Percentiles rank a stretch among this genome's conserved stretches.
phyloP scores from a whole-genome alignment of 768 basidiomycete species.

The Agaricus blazei region DNA sequence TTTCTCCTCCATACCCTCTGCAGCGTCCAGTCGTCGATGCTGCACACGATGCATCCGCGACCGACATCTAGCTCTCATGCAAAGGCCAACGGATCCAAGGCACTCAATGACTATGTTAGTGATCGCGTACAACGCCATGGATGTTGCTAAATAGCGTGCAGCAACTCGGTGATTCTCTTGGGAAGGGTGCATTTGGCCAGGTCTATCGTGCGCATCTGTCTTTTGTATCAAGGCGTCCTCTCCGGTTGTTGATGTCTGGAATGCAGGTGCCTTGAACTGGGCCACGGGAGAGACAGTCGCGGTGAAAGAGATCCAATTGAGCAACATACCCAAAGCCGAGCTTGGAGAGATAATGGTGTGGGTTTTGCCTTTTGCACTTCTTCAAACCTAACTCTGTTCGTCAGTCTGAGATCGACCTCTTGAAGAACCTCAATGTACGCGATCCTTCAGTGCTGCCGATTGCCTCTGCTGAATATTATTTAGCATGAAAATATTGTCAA shows the following conservation, averaged over 20 bases:
- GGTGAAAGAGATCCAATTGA: slow-evolving; percentile 94
- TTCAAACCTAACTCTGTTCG: slow-evolving; percentile 16
- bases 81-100: slow-evolving; percentile 40
- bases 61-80: slow-evolving; percentile 30
- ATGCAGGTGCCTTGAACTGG: slow-evolving; percentile 82
- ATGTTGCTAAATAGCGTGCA: slow-evolving; percentile 23
- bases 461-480: neutral
- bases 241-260: slow-evolving; percentile 1
- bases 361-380: slow-evolving; percentile 11
- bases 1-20: slow-evolving; percentile 1
- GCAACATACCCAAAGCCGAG: slow-evolving; percentile 90
- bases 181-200: slow-evolving; percentile 95
- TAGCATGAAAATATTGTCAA: slow-evolving; percentile 98
- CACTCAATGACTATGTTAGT: slow-evolving; percentile 64
- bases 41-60: slow-evolving; percentile 29
- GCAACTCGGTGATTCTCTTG: slow-evolving; percentile 97
- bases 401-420: slow-evolving; percentile 93
- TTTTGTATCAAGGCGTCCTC: neutral
- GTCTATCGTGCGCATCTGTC: slow-evolving; percentile 74
- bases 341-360: slow-evolving; percentile 96
- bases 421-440: slow-evolving; percentile 92
- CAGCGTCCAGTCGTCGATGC: slow-evolving; percentile 1
- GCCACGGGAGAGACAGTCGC: slow-evolving; percentile 98
- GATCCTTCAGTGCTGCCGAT: neutral
- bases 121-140: slow-evolving; percentile 1